Evolutionary conservation across 2,329 filamentous ascomycete genomes (phyloP).

Genomic region (Arthrinium puccinioides): DNA sequence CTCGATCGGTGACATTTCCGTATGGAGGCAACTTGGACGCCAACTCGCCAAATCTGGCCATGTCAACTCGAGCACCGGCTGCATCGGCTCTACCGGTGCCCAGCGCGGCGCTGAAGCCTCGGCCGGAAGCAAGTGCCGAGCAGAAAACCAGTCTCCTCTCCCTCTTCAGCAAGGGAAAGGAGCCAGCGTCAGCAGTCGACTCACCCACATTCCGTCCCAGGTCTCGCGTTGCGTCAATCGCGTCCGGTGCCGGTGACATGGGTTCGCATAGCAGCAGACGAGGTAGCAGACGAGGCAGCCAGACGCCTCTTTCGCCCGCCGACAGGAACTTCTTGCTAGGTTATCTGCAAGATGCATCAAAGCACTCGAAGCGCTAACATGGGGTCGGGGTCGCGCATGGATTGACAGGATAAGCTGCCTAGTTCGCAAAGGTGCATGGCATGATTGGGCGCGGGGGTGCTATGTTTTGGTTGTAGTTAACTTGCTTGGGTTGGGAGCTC

Average conservation of each 20-base stretch:
- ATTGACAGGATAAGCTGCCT: background rate
- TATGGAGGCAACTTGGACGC: constrained; percentile 8
- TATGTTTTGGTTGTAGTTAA: background rate
- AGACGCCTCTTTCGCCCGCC: constrained; percentile 55
- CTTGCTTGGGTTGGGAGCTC: background rate
- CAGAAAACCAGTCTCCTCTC: constrained; percentile 47
- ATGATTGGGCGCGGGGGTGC: background rate
- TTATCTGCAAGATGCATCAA: constrained; percentile 54
- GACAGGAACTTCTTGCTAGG: constrained; percentile 71
- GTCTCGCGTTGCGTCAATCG: constrained; percentile 36
- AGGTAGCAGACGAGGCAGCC: constrained; percentile 33
- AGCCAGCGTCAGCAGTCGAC: constrained; percentile 14
- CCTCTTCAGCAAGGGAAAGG: constrained; percentile 49
- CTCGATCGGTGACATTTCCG: background rate
- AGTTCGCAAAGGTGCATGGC: background rate
- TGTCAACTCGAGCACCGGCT: constrained; percentile 18
- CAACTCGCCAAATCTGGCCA: constrained; percentile 14
- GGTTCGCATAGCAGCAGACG: constrained; percentile 24
- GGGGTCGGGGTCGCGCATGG: background rate
- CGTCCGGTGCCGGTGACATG: constrained; percentile 29
- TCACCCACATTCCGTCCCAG: constrained; percentile 14
- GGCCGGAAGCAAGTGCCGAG: constrained; percentile 29
- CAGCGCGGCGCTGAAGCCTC: constrained; percentile 18
- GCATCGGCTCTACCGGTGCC: constrained; percentile 20
- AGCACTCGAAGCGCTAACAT: background rate